Evolutionary conservation across 2,329 filamentous ascomycete species (phyloP).

Genomic region (Taxawa tesnikishii): DNA sequence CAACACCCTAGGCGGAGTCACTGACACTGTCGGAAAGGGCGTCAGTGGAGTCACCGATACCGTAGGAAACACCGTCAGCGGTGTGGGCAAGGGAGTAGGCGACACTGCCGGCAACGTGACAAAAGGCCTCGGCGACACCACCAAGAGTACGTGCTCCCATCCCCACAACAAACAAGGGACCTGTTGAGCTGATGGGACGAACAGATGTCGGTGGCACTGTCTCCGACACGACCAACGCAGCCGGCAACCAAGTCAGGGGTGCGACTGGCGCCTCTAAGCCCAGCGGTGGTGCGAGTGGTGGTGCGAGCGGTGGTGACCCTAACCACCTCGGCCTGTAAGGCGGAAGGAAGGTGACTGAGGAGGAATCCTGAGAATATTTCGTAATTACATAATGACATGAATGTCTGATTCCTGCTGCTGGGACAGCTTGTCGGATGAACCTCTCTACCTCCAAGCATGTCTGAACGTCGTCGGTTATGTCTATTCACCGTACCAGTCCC

Average conservation of each 20-base stretch:
- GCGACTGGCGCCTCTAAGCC: too few species aligned
- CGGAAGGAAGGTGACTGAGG: too few species aligned
- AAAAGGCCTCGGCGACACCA: constrained; percentile 9
- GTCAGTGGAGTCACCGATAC: constrained; percentile 14
- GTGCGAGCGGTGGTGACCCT: background rate
- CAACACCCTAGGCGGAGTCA: constrained; percentile 19
- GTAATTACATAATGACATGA: too few species aligned
- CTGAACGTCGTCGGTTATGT: too few species aligned
- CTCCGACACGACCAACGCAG: background rate
- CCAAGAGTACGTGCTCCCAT: constrained; percentile 7
- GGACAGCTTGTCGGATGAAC: too few species aligned
- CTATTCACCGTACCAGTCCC: too few species aligned
- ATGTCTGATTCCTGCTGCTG: too few species aligned
- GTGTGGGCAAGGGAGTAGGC: constrained; percentile 8
- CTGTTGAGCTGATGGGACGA: background rate
- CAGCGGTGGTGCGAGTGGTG: background rate
- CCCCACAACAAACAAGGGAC: too few species aligned
- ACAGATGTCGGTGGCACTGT: constrained; percentile 3
- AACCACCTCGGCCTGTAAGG: background rate
- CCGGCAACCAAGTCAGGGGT: background rate
- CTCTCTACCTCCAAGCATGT: too few species aligned
- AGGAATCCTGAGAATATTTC: too few species aligned
- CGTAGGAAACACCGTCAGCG: constrained; percentile 18
- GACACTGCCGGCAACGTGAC: constrained; percentile 7
- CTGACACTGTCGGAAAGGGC: constrained; percentile 21